Percentiles rank a stretch among this genome's conserved stretches.
phyloP scores from a whole-genome alignment of 1,284 basidiomycete species.

The Sphaerobolus stellatus region DNA sequence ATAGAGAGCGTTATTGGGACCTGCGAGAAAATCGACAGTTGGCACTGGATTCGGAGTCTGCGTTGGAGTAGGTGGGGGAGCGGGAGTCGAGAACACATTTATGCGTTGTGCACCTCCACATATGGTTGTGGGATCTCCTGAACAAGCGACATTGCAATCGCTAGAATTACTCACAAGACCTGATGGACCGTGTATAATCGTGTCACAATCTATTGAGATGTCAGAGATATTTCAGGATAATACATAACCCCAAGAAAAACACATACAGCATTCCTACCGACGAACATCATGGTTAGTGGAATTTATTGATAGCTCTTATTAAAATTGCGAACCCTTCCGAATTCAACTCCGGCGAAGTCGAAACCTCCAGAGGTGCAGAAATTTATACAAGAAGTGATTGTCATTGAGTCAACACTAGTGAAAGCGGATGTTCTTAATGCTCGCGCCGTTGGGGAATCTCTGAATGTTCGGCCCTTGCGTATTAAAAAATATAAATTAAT shows the following conservation, averaged over 20 bases:
- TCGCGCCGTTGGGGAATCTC: neutral
- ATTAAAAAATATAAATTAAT: neutral
- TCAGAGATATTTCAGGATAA: neutral
- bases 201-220: neutral
- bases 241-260: neutral
- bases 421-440: neutral
- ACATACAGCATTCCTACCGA: neutral
- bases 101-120: neutral
- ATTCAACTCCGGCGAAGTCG: neutral
- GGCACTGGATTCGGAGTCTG: neutral
- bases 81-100: neutral
- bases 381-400: neutral
- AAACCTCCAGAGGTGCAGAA: slow-evolving; percentile 3
- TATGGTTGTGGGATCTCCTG: neutral
- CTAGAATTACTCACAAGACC: neutral
- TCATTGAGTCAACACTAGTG: neutral
- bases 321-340: neutral
- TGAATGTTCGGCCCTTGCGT: neutral
- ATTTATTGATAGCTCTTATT: neutral
- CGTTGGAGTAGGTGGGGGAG: neutral
- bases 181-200: neutral
- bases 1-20: neutral
- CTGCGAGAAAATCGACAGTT: neutral
- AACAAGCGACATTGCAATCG: neutral
- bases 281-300: neutral